phyloP scores from a whole-genome alignment of 192 early-diverging fungal species.

The Chytriomyces hyalinus region DNA sequence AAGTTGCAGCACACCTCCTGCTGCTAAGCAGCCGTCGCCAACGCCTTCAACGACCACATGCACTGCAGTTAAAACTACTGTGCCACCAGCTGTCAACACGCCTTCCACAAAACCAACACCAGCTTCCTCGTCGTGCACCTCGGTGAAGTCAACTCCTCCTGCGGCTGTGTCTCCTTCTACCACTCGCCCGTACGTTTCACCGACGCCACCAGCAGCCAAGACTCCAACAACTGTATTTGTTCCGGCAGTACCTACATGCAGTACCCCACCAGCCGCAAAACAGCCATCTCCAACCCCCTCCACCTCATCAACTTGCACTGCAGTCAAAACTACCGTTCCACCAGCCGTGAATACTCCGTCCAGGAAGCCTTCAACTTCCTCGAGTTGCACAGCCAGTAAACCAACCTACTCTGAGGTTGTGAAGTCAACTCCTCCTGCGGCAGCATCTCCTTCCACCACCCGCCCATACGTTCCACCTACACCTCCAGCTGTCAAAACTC shows the following conservation, averaged over 20 bases:
- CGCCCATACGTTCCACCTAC: constrained; percentile 2
- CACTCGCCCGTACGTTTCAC: background rate
- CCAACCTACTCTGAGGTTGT: too few relatives aligned
- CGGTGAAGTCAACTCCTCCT: background rate
- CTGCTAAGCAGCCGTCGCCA: background rate
- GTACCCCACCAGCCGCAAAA: background rate
- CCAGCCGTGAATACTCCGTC: background rate
- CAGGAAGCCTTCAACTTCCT: background rate
- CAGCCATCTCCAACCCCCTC: background rate
- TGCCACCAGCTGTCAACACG: background rate
- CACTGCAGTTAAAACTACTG: background rate
- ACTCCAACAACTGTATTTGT: constrained; percentile 12
- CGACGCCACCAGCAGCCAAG: background rate
- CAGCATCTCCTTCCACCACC: too few relatives aligned
- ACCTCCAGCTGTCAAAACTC: background rate
- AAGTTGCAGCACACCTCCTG: constrained; percentile 9
- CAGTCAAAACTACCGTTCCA: background rate
- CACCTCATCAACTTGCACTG: background rate
- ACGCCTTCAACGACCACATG: background rate
- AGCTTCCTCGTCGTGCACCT: background rate
- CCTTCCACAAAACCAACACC: too few relatives aligned
- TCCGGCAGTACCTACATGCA: constrained; percentile 12
- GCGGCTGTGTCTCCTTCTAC: too few relatives aligned
- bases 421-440: too few relatives aligned
- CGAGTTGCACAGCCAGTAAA: too few relatives aligned